A percentile compares a stretch with the other conserved stretches of the same genome.
Conservation (phyloP, 495 filamentous ascomycete species). For the Penicillium coffeae region DNA sequence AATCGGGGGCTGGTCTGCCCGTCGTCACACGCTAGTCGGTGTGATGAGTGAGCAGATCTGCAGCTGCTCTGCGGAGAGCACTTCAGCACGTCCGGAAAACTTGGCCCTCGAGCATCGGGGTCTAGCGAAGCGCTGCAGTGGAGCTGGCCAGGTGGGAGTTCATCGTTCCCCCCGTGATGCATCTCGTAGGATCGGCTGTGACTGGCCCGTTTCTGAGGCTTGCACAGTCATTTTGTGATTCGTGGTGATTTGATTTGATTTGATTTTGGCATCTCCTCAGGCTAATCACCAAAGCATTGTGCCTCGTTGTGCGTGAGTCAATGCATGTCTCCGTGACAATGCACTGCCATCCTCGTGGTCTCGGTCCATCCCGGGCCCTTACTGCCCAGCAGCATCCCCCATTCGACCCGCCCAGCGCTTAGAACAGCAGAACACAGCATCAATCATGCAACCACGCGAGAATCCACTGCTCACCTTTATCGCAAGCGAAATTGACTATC, state of each 20-base stretch:
- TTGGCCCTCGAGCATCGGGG: constrained; percentile 4
- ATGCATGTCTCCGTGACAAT: too few species aligned
- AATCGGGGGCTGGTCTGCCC: constrained; percentile 17
- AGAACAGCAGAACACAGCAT: too few species aligned
- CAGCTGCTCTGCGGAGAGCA: constrained; percentile 17
- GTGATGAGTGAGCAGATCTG: constrained; percentile 38
- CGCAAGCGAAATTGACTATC: too few species aligned
- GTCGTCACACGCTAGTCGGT: constrained; percentile 43
- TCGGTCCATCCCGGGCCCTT: too few species aligned
- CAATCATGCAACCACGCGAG: too few species aligned
- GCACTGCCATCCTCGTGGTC: too few species aligned
- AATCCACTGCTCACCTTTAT: too few species aligned
- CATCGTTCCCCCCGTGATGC: constrained; percentile 8
- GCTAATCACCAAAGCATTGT: not conserved
- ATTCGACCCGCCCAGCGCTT: too few species aligned
- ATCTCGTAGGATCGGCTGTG: not conserved
- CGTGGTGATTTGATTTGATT: not conserved
- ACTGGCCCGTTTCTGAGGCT: not conserved
- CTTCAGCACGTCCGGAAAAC: constrained; percentile 9
- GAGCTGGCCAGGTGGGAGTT: constrained; percentile 1
- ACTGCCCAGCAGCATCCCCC: too few species aligned
- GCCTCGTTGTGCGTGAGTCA: not conserved
- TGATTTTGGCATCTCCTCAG: not conserved
- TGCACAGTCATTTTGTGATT: not conserved
- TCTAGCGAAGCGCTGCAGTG: constrained; percentile 17